Conservation (phyloP, 495 filamentous ascomycete genomes). For the Hypoxylon perforatum region DNA sequence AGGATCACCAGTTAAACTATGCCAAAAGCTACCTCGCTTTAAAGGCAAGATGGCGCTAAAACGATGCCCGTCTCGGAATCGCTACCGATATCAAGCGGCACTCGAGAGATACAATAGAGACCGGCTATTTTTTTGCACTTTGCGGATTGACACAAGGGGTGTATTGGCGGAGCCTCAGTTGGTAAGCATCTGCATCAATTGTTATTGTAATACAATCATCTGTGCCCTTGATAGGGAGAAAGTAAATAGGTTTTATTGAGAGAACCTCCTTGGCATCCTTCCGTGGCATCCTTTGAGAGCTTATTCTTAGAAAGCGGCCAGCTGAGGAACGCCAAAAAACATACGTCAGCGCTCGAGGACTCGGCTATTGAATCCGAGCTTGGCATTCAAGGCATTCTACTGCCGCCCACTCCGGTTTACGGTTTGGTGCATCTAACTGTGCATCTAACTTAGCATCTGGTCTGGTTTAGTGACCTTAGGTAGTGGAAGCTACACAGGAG, state of each 20-base stretch:
- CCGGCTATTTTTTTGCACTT: not conserved
- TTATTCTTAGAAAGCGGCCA: no score
- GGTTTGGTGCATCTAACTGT: not conserved
- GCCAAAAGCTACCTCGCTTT: conserved; percentile 31
- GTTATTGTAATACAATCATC: no score
- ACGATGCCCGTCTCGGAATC: conserved; percentile 41
- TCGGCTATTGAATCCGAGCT: conserved; percentile 18
- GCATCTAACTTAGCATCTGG: not conserved
- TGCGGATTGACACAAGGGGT: not conserved
- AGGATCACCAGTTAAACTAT: conserved; percentile 15
- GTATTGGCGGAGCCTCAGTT: not conserved
- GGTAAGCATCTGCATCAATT: no score
- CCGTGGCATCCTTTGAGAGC: no score
- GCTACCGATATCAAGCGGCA: conserved; percentile 12
- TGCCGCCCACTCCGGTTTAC: conserved; percentile 27
- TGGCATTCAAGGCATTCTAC: conserved; percentile 34
- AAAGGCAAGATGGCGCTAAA: conserved; percentile 30
- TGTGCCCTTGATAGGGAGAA: no score
- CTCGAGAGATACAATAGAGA: not conserved
- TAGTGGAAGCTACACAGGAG: no score
- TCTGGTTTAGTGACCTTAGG: no score
- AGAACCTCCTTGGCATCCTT: no score
- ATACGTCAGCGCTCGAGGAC: conserved; percentile 18
- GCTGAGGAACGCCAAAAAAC: not conserved
- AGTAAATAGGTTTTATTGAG: no score